Evolutionary conservation across 148 eudicot genomes (phyloP).

Genomic region (Simmondsia chinensis): DNA sequence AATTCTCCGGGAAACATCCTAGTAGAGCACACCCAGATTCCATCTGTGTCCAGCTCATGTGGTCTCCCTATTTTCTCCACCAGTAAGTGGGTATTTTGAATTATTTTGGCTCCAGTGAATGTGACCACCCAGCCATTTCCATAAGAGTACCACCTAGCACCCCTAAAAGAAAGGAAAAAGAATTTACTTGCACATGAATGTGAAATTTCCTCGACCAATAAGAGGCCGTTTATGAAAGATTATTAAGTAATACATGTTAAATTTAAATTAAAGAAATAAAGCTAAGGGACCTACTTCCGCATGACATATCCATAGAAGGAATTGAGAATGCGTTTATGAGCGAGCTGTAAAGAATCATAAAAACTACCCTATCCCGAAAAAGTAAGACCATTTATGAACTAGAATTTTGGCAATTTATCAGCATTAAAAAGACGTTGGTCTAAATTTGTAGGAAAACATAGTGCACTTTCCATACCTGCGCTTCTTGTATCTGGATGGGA

Average conservation of each 20-base stretch:
- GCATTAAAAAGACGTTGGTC: neutral
- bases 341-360: slow-evolving; percentile 98
- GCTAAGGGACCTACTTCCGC: slow-evolving; percentile 69
- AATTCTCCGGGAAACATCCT: slow-evolving; percentile 96
- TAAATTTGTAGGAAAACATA: too few species aligned
- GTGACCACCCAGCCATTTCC: slow-evolving; percentile 99
- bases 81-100: slow-evolving; percentile 91
- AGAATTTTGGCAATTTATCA: too few species aligned
- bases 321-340: slow-evolving; percentile 96
- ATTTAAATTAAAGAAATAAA: neutral
- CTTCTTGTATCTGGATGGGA: slow-evolving; percentile 94
- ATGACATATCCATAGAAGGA: slow-evolving; percentile 98
- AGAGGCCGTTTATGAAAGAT: too few species aligned
- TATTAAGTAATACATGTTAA: slow-evolving; percentile 1
- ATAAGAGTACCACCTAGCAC: slow-evolving; percentile 99
- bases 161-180: slow-evolving; percentile 32
- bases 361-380: slow-evolving; percentile 93
- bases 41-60: slow-evolving; percentile 96
- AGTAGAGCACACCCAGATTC: slow-evolving; percentile 97
- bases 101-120: slow-evolving; percentile 96
- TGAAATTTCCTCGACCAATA: too few species aligned
- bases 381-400: too few species aligned
- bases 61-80: slow-evolving; percentile 96
- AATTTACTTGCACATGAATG: too few species aligned
- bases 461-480: slow-evolving; percentile 51